Conservation (phyloP, 1,139 yeast genomes). For the Lodderomyces jiufengensis region DNA sequence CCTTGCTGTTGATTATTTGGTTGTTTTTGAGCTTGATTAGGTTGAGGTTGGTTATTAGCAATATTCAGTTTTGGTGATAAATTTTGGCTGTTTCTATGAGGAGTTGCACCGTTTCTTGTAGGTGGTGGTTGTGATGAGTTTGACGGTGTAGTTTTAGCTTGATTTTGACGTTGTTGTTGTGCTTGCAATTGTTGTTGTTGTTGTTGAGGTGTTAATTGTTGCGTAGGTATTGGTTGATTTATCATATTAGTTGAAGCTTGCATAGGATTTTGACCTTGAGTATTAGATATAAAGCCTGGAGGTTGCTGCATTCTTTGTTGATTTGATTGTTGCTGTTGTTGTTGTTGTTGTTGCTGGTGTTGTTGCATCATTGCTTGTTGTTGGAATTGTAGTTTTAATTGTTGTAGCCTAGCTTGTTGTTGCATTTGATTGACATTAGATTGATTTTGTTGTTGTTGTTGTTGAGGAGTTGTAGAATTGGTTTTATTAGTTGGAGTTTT, state of each 20-base stretch:
- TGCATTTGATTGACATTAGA: constrained; percentile 12
- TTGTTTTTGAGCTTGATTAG: constrained; percentile 12
- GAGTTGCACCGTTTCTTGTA: constrained; percentile 23
- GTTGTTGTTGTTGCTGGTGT: constrained; percentile 11
- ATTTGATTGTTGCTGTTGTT: constrained; percentile 15
- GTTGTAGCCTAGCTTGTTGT: constrained; percentile 18
- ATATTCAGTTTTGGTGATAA: constrained; percentile 23
- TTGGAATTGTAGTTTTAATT: constrained; percentile 15
- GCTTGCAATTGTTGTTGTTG: constrained; percentile 9
- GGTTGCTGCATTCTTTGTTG: constrained; percentile 6
- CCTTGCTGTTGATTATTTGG: neutral
- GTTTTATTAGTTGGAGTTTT: constrained; percentile 1
- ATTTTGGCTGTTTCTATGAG: constrained; percentile 25
- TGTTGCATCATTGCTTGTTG: constrained; percentile 13
- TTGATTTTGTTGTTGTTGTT: constrained; percentile 1
- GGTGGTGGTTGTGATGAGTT: constrained; percentile 16
- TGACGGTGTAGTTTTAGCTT: constrained; percentile 8
- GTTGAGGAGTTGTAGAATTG: neutral
- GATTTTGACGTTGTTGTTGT: constrained; percentile 6
- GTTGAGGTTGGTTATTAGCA: constrained; percentile 20
- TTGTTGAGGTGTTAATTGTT: constrained; percentile 4
- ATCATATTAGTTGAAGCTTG: neutral
- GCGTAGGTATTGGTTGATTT: neutral
- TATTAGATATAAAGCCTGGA: neutral
- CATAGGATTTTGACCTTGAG: constrained; percentile 2